Conservation (phyloP, 805 yeast genomes). For the Candida wancherniae region DNA sequence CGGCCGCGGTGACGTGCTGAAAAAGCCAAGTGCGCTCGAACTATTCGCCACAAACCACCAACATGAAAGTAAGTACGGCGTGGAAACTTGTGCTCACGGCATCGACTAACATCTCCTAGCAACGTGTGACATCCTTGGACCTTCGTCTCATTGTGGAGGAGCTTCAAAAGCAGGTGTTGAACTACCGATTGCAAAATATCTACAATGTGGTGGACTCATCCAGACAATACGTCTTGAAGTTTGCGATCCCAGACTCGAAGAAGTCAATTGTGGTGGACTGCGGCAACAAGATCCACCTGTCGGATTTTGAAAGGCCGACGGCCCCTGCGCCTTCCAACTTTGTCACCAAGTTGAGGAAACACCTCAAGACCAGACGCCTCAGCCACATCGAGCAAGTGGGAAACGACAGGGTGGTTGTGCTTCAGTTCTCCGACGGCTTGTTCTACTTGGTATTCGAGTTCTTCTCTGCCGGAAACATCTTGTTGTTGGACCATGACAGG, state of each 20-base stretch:
- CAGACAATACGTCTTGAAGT: slow-evolving; percentile 73
- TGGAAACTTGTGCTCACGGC: no score
- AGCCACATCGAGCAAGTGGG: slow-evolving; percentile 69
- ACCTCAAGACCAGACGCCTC: slow-evolving; percentile 73
- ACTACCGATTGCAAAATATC: slow-evolving; percentile 75
- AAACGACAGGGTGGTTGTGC: slow-evolving; percentile 76
- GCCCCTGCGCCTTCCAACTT: slow-evolving; percentile 82
- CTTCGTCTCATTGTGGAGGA: slow-evolving; percentile 68
- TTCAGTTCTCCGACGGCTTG: slow-evolving; percentile 80
- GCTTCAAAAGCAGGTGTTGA: slow-evolving; percentile 50
- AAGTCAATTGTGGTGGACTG: slow-evolving; percentile 73
- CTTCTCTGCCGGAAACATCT: slow-evolving; percentile 90
- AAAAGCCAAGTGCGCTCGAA: no score
- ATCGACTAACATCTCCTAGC: no score
- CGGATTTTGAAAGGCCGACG: slow-evolving; percentile 76
- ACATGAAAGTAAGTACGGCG: no score
- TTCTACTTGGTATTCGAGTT: slow-evolving; percentile 80
- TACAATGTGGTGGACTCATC: slow-evolving; percentile 71
- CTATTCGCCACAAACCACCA: no score
- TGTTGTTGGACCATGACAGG: slow-evolving; percentile 64
- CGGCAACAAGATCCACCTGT: slow-evolving; percentile 74
- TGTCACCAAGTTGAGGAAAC: slow-evolving; percentile 81
- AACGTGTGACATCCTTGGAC: slow-evolving; percentile 82
- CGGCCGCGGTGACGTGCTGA: no score
- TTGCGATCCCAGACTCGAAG: slow-evolving; percentile 79